These are phyloP conservation scores for Gaeumannomyces tritici DNA, from an alignment of 2,329 filamentous ascomycete genomes.

Conservation along the genomic window DNA sequence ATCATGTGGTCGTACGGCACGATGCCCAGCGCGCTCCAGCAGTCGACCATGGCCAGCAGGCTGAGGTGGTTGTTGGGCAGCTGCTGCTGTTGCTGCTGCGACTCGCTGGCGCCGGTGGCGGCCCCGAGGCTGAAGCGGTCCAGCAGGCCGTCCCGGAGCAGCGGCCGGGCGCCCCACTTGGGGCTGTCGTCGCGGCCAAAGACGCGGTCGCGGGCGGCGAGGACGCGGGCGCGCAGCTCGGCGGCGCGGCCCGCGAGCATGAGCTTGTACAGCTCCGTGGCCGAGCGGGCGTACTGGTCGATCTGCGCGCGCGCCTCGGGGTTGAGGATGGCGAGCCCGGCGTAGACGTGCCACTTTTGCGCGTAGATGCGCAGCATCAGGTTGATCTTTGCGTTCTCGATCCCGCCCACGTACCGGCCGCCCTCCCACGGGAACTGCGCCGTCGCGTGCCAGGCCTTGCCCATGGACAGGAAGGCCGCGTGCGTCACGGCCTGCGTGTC, in stretches of 20 bases:
- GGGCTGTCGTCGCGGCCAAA: conserved; percentile 60
- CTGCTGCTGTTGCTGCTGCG: conserved; percentile 11
- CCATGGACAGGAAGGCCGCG: conserved; percentile 94
- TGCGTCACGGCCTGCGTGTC: conserved; percentile 98
- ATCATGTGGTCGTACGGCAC: conserved; percentile 99
- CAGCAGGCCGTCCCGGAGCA: conserved; percentile 75
- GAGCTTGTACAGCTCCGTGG: conserved; percentile 91
- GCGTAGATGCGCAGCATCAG: conserved; percentile 93
- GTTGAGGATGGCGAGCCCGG: conserved; percentile 92
- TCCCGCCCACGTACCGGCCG: conserved; percentile 88
- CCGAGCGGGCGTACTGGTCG: conserved; percentile 82
- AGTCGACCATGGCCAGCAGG: conserved; percentile 94
- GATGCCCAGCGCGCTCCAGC: conserved; percentile 89
- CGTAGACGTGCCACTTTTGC: conserved; percentile 99
- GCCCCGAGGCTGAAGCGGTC: conserved; percentile 76
- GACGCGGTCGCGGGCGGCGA: conserved; percentile 55
- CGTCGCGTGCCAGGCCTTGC: conserved; percentile 93
- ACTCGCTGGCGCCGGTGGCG: conserved; percentile 29
- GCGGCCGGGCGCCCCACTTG: conserved; percentile 50
- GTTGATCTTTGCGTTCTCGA: conserved; percentile 99
- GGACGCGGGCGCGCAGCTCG: conserved; percentile 66
- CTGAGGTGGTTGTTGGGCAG: conserved; percentile 88
- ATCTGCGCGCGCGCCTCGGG: conserved; percentile 89
- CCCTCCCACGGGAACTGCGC: conserved; percentile 96
- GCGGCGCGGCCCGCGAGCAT: conserved; percentile 80